These are phyloP conservation scores for Drechslerella coelobrocha DNA, from an alignment of 2,329 filamentous ascomycete genomes.

Conservation along the genomic window DNA sequence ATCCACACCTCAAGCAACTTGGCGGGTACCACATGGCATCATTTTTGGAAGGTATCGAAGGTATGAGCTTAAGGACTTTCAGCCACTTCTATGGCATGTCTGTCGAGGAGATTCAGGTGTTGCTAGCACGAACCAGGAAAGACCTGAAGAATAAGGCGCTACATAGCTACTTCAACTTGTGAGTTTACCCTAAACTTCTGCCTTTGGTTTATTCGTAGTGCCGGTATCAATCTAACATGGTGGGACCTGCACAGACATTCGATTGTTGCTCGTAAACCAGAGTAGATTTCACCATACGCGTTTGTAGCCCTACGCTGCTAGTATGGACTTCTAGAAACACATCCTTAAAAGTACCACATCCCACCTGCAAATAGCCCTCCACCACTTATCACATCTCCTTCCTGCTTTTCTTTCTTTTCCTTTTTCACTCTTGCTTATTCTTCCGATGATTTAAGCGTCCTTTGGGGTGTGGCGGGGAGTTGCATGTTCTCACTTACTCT, in stretches of 20 bases:
- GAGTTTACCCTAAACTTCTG: slow-evolving; percentile 40
- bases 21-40: slow-evolving; percentile 54
- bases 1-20: slow-evolving; percentile 61
- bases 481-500: too few relatives aligned
- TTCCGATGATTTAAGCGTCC: too few relatives aligned
- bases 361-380: too few relatives aligned
- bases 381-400: too few relatives aligned
- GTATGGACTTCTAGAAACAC: too few relatives aligned
- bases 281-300: not conserved
- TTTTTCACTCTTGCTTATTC: too few relatives aligned
- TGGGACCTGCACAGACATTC: slow-evolving; percentile 6
- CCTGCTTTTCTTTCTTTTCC: too few relatives aligned
- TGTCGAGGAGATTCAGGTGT: slow-evolving; percentile 62
- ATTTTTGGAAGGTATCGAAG: slow-evolving; percentile 62
- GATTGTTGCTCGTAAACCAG: slow-evolving; percentile 19
- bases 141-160: slow-evolving; percentile 58
- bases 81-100: slow-evolving; percentile 63
- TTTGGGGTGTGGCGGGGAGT: too few relatives aligned
- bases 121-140: slow-evolving; percentile 62
- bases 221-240: not conserved
- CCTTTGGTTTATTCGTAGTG: not conserved
- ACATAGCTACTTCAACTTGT: slow-evolving; percentile 60
- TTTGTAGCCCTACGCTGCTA: too few relatives aligned
- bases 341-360: too few relatives aligned
- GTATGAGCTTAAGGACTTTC: slow-evolving; percentile 64